phyloP scores from a whole-genome alignment of 495 filamentous ascomycete genomes.

The Hyaloscypha finlandica region DNA sequence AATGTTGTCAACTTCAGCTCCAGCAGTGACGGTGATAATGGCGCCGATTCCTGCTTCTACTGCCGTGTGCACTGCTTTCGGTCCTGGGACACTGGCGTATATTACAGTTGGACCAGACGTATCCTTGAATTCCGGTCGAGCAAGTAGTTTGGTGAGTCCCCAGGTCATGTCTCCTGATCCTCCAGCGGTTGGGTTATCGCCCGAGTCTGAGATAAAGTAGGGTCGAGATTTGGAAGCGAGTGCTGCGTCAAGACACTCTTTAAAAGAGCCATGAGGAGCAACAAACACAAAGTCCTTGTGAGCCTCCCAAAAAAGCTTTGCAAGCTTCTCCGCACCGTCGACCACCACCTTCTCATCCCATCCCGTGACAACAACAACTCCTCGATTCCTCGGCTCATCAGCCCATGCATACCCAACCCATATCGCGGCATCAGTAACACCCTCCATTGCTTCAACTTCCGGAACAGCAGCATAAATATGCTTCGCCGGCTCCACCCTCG shows the following conservation, averaged over 20 bases:
- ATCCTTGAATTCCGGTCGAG: conserved; percentile 47
- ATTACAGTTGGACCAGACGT: conserved; percentile 47
- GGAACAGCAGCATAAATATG: conserved; percentile 54
- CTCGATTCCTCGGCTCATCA: conserved; percentile 58
- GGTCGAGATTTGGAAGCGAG: conserved; percentile 47
- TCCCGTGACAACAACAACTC: conserved; percentile 54
- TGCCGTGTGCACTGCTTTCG: conserved; percentile 46
- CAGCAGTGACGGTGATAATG: conserved; percentile 54
- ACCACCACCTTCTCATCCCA: conserved; percentile 44
- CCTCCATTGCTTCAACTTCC: conserved; percentile 41
- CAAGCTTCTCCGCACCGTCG: conserved; percentile 46
- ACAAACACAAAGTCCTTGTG: conserved; percentile 54
- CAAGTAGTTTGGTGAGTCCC: conserved; percentile 49
- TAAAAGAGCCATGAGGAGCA: conserved; percentile 53
- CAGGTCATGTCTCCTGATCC: conserved; percentile 59
- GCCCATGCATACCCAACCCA: conserved; percentile 66
- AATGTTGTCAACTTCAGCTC: conserved; percentile 54
- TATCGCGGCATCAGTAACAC: conserved; percentile 55
- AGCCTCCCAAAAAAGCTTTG: conserved; percentile 51
- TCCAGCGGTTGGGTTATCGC: conserved; percentile 59
- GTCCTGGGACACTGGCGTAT: conserved; percentile 58
- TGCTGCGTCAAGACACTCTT: conserved; percentile 50
- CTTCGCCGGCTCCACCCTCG: conserved; percentile 54
- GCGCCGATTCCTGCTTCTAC: conserved; percentile 51
- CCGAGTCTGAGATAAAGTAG: conserved; percentile 61